These are phyloP conservation scores for Syzygium syzygioides DNA, from an alignment of 441 rosid species.

Conservation along the genomic window DNA sequence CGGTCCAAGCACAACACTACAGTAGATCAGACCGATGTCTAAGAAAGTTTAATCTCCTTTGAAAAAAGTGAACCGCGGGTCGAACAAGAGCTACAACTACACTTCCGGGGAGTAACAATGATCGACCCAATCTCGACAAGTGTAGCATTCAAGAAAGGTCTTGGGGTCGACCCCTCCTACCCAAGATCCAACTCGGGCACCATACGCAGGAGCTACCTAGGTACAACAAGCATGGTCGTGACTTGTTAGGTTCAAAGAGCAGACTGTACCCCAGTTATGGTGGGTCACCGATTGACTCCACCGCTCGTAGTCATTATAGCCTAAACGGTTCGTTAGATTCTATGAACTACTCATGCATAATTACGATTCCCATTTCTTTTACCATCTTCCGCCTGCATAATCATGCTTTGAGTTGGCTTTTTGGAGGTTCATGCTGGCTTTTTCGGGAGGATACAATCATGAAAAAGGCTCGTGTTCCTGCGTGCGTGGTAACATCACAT, in stretches of 20 bases:
- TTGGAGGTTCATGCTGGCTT: background rate
- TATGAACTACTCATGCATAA: background rate
- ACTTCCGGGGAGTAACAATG: background rate
- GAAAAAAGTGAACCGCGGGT: no score
- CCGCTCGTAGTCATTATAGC: background rate
- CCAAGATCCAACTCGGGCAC: background rate
- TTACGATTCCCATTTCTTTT: background rate
- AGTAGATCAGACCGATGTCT: rapidly evolving
- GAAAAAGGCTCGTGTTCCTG: background rate
- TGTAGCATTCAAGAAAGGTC: background rate
- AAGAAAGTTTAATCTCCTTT: background rate
- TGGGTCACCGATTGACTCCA: background rate
- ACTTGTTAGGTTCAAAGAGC: background rate
- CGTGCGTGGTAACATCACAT: background rate
- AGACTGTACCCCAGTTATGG: background rate
- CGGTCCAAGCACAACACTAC: background rate
- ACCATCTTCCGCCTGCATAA: background rate
- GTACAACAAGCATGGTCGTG: background rate
- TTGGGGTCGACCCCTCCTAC: background rate
- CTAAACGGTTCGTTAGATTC: background rate
- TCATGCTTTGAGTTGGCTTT: background rate
- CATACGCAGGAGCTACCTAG: background rate
- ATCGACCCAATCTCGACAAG: background rate
- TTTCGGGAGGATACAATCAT: background rate
- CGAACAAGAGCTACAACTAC: background rate